Evolutionary conservation across 768 basidiomycete species (phyloP), one percentile per base, ranked within the genome.

Genomic region (Tylopilus intermedius): DNA sequence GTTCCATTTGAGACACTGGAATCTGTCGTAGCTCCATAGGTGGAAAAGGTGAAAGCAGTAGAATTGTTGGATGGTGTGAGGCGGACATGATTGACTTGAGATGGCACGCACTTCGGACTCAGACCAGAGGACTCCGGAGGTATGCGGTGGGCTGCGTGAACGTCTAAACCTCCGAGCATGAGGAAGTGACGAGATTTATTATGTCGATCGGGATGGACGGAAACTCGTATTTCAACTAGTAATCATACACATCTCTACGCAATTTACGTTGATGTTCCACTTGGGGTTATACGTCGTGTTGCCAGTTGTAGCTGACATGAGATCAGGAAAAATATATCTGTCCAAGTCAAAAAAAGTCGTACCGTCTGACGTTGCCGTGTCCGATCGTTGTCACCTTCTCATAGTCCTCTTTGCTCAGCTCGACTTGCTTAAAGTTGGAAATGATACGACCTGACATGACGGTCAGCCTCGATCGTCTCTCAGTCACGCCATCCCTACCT

Each of bases 11-110:
- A 90, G 68, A 68, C 89, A 90, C 56, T 82, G 76, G 68, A 90
- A 87, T 54, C 71, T 76, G 71, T 91, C 89, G 62, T 90, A 91
- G 56, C 72, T 74, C 86, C 86, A 91, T n/a, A 91, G 77, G 66
- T 91, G 89, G 59, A 79, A 73, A 44, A 86, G 61, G 50, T 90
- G 76, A 66, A 88, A 88, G 42, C 71, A 60, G 50, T 81, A 75
- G 63, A 90, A 90, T 88, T 87, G 57, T 8, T 7, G 0, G 1
- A 2, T 13, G 13, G 15, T 2, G 18, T 58, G 62, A 63, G 59
- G n/a, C 5, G 7, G 24, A 15, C 7, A 4, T 27, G 27, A 13
- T 11, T 18, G 18, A 18, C 18, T 13, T 10, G n/a, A 1, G 26
- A 13, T 24, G n/a, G 26, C 43, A 44, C 32, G 33, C 67, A 58